phyloP scores from a whole-genome alignment of 345 rosid species.

The Luvunga scandens region DNA sequence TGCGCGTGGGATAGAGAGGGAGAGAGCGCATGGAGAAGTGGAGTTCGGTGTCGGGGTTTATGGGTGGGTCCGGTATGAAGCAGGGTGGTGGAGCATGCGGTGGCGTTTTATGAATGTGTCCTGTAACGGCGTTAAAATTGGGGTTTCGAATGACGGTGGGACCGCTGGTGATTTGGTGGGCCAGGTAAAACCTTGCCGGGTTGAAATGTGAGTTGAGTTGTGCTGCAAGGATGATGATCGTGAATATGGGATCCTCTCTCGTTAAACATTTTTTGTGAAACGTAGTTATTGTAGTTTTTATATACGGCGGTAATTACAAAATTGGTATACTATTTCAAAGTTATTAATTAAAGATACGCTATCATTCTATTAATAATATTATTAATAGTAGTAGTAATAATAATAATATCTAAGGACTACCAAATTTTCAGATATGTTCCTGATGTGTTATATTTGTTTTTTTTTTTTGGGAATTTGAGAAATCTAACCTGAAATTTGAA shows the following conservation, averaged over 20 bases:
- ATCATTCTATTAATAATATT: not conserved
- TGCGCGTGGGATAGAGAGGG: not conserved
- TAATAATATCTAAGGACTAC: too few species aligned
- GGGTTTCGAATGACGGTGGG: slow-evolving; percentile 3
- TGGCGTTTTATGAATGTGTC: slow-evolving; percentile 4
- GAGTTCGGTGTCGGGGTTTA: slow-evolving; percentile 9
- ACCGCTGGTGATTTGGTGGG: slow-evolving; percentile 1
- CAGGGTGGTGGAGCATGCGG: slow-evolving; percentile 17
- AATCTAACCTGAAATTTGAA: too few species aligned
- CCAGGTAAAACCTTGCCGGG: slow-evolving; percentile 1
- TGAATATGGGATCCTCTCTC: not conserved
- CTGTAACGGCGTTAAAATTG: slow-evolving; percentile 16
- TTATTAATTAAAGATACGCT: not conserved
- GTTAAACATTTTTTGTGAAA: not conserved
- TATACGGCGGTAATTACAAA: too few species aligned
- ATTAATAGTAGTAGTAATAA: too few species aligned
- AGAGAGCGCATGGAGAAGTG: slow-evolving; percentile 9
- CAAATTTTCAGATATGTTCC: too few species aligned
- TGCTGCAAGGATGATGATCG: not conserved
- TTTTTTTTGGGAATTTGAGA: too few species aligned
- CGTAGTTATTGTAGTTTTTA: not conserved
- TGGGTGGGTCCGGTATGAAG: slow-evolving; percentile 3
- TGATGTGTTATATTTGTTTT: too few species aligned
- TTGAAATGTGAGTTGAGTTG: slow-evolving; percentile 8
- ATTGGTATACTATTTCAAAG: not conserved